Evolutionary conservation across 164 flowering plant species (phyloP).

Genomic region (Annona cherimola): DNA sequence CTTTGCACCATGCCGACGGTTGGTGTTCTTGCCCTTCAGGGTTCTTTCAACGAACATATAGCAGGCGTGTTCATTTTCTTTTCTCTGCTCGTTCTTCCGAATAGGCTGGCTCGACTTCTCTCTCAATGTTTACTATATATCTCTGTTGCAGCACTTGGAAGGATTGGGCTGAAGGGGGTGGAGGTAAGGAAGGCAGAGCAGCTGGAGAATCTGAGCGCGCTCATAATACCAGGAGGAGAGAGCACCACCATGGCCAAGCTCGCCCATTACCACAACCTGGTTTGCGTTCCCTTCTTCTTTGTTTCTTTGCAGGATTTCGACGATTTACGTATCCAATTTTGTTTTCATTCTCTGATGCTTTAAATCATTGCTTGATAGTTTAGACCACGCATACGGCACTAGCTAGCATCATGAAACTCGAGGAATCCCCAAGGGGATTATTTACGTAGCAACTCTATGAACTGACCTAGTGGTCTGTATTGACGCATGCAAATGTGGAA

Average conservation of each 20-base stretch:
- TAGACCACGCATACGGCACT: too few species aligned
- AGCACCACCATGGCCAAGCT: slow-evolving; percentile 99
- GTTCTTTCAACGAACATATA: slow-evolving; percentile 95
- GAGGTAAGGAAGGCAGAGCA: slow-evolving; percentile 90
- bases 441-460: too few species aligned
- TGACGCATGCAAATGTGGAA: too few species aligned
- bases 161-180: slow-evolving; percentile 79
- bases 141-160: slow-evolving; percentile 45
- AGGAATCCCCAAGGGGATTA: too few species aligned
- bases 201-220: slow-evolving; percentile 48
- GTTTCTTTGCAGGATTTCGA: background rate
- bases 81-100: background rate
- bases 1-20: slow-evolving; percentile 41
- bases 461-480: too few species aligned
- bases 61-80: slow-evolving; percentile 40
- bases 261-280: slow-evolving; percentile 85
- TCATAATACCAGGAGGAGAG: slow-evolving; percentile 97
- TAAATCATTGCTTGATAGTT: too few species aligned
- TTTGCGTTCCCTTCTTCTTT: slow-evolving; percentile 12
- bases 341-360: too few species aligned
- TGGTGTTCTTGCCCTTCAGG: slow-evolving; percentile 92
- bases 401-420: too few species aligned
- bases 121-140: background rate
- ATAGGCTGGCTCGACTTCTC: background rate
- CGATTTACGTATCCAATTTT: too few species aligned